Evolutionary conservation across 768 basidiomycete species (phyloP).

Genomic region (Russula sp.): DNA sequence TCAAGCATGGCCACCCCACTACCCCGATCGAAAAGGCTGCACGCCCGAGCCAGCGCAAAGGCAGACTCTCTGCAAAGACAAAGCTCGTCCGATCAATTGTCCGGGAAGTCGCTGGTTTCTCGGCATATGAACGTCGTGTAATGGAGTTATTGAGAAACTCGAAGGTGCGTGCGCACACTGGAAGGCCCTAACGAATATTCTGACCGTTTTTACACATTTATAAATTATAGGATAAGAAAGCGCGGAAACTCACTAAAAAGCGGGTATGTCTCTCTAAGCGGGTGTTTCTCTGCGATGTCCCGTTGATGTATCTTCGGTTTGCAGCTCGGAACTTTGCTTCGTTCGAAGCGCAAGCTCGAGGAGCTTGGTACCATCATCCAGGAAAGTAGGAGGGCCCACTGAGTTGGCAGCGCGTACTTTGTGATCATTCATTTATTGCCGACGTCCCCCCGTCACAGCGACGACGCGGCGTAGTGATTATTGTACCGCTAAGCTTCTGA

Average conservation of each 20-base stretch:
- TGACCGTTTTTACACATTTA: not conserved
- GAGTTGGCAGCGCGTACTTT: slow-evolving; percentile 12
- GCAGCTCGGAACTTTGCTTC: slow-evolving; percentile 93
- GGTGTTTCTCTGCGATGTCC: not conserved
- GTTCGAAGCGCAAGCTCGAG: slow-evolving; percentile 98
- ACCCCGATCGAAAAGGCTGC: slow-evolving; percentile 68
- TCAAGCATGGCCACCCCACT: slow-evolving; percentile 85
- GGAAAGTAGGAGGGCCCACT: slow-evolving; percentile 77
- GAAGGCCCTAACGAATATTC: not conserved
- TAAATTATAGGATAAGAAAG: slow-evolving; percentile 84
- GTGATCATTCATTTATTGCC: not conserved
- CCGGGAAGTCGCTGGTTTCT: slow-evolving; percentile 96
- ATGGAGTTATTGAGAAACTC: slow-evolving; percentile 98
- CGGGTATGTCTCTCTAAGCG: slow-evolving; percentile 58
- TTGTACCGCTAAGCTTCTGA: slow-evolving; percentile 14
- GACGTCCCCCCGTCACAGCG: not conserved
- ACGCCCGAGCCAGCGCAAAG: slow-evolving; percentile 89
- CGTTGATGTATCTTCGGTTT: slow-evolving; percentile 11
- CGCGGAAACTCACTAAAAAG: slow-evolving; percentile 98
- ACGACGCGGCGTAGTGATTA: slow-evolving; percentile 4
- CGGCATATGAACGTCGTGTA: slow-evolving; percentile 94
- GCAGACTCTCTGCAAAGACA: slow-evolving; percentile 80
- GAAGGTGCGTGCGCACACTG: slow-evolving; percentile 50
- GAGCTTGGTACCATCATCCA: slow-evolving; percentile 89
- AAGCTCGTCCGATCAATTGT: slow-evolving; percentile 90